Evolutionary conservation across 257 asterid genomes (phyloP), one percentile per base, ranked within the genome.

Genomic region (Solanum sparsipilum): DNA sequence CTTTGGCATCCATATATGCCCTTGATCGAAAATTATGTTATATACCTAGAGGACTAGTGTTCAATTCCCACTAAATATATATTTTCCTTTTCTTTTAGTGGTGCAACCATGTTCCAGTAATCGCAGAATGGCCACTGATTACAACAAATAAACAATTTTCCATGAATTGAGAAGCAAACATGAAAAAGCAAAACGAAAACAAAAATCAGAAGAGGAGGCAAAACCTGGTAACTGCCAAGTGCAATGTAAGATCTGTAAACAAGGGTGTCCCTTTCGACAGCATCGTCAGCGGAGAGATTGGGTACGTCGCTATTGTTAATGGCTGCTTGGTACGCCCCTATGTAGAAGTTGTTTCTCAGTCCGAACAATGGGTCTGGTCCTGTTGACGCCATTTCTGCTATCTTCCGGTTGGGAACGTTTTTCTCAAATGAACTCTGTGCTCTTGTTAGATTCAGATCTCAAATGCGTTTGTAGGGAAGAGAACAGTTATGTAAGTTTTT

Each of bases 271-370:
- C 98, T 92, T 91, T 96, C 99, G 75, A 96, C 88, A 87, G 88
- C 91, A 89, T 96, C 98, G 84, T 93, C 98, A 2, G 94, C 71
- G 1, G 98, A 96, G 84, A 97, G 97, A 88, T 96, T 93, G 4
- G 98, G 98, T 90, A 96, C 88, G 86, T 95, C 95, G 92, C 98
- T 95, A 94, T 92, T 95, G 95, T 95, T 97, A 90, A 97, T 97
- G 65, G 98, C 98, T 35, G 98, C 96, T 93, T 97, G 99, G 89
- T 94, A 97, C 25, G 99, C 98, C 21, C 98, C 99, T 82, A 95
- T 71, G 91, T 95, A 97, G 88, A 97, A 97, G 72, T 93, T 97
- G 98, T 95, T 96, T 88, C 98, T 91, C 89, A 97, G 90, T 84
- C 95, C 96, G 86, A 97, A 97, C 67, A 97, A 84, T 84, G 92